Base-by-base conservation (phyloP, 2,329 filamentous ascomycete genomes). In the Pestalotiopsis sp. region DNA sequence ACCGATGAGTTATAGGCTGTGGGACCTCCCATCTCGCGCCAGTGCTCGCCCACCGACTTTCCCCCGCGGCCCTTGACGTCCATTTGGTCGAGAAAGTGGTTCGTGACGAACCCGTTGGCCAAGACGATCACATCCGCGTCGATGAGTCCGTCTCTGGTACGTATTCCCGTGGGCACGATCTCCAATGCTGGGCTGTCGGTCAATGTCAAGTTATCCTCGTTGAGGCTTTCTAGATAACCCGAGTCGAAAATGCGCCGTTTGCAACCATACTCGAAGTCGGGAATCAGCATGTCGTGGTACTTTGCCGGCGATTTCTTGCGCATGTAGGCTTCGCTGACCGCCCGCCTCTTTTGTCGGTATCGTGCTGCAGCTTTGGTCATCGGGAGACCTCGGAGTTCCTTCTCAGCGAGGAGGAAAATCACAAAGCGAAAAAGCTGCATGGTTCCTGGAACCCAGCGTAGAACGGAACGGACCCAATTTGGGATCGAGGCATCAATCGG, bases 181-280 rank as follows among this genome's bases (percentile, higher is more conserved):
- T 83, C 81, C 1, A 80, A 80, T 7, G 87, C 78, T 1, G 81
- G 80, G 27, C 86, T 82, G 0, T 87, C 84, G 0, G 86, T 88
- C 65, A 83, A 62, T 1, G 74, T 77, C 6, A 83, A 36, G 7
- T 88, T 88, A 0, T 83, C 77, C 3, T 84, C 77, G 49, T 88
- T 81, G 49, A 92, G 77, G 56, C 82, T 81, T 14, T 80, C 73
- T 23, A 89, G 82, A 80, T 90, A 92, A 1, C 81, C 81, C 2
- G 84, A 81, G 69, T 91, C 88, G 66, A 86, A 86, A 67, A 92
- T 86, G 14, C 88, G 83, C n/a, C 90, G 80, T 78, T 91, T 92
- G 79, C 89, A 91, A 1, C 89, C 88, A 14, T 91, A 77, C 59
- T 85, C 82, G 68, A 90, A 92, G 64, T 91, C 84, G 0, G 90